Conservation (phyloP, 306 rosid genomes). For the Vicia sativa region DNA sequence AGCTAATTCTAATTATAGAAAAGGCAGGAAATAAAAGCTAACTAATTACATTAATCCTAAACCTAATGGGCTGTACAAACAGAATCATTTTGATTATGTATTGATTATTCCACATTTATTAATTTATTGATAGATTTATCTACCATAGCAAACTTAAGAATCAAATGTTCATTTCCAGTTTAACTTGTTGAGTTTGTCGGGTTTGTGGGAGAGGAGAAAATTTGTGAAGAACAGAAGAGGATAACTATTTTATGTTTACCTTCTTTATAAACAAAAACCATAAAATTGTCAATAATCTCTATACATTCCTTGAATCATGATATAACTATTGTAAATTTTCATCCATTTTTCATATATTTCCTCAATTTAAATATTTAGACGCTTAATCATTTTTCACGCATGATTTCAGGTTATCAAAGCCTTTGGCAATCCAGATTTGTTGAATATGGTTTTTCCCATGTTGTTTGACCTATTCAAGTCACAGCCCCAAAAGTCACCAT, state of each 20-base stretch:
- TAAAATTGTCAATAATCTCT: neutral
- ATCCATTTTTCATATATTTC: conserved; percentile 8
- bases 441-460: conserved; percentile 66
- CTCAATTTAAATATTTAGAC: conserved; percentile 24
- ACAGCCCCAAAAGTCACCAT: conserved; percentile 50
- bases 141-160: neutral
- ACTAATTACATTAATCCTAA: too few species aligned
- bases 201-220: neutral
- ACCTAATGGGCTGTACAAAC: too few species aligned
- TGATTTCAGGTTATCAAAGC: conserved; percentile 81
- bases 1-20: too few species aligned
- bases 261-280: neutral
- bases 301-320: conserved; percentile 27
- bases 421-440: conserved; percentile 82
- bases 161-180: neutral
- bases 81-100: too few species aligned
- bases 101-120: too few species aligned
- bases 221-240: neutral
- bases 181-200: neutral
- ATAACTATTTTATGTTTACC: neutral
- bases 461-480: conserved; percentile 64
- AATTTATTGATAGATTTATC: neutral
- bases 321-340: conserved; percentile 4
- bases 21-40: too few species aligned
- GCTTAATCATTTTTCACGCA: conserved; percentile 33